These are phyloP conservation scores for Osmanthus fragrans DNA, from an alignment of 257 asterid species.

Conservation along the genomic window DNA sequence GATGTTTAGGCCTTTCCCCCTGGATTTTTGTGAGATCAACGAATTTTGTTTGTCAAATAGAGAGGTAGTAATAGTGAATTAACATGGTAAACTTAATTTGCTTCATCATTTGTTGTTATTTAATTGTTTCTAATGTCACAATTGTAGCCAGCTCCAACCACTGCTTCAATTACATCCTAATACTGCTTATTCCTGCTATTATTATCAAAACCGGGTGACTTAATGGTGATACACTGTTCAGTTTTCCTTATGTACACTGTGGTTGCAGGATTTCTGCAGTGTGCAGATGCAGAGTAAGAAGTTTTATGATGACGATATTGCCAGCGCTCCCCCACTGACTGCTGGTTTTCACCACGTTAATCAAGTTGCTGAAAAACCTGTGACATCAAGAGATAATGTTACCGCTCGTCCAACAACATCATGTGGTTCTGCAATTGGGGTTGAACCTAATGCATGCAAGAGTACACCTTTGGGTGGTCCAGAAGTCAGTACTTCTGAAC, in stretches of 20 bases:
- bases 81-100: not conserved
- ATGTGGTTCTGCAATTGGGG: constrained; percentile 37
- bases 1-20: not conserved
- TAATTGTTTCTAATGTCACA: not conserved
- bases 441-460: constrained; percentile 30
- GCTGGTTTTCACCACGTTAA: constrained; percentile 30
- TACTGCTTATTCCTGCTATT: not conserved
- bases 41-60: not conserved
- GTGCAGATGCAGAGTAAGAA: constrained; percentile 30
- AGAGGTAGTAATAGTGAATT: not conserved
- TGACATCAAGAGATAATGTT: constrained; percentile 31
- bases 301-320: constrained; percentile 42
- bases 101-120: not conserved
- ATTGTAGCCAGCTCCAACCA: not conserved
- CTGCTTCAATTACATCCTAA: not conserved
- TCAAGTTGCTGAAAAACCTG: constrained; percentile 41
- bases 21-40: not conserved
- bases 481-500: constrained; percentile 38
- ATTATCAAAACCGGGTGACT: not conserved
- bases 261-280: constrained; percentile 32
- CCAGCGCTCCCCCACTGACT: constrained; percentile 82
- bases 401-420: constrained; percentile 31
- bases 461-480: constrained; percentile 26
- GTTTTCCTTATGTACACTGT: constrained; percentile 19
- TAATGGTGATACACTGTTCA: not conserved